Evolutionary conservation across 2,329 filamentous ascomycete species (phyloP).

Genomic region (Fusarium lateritium): DNA sequence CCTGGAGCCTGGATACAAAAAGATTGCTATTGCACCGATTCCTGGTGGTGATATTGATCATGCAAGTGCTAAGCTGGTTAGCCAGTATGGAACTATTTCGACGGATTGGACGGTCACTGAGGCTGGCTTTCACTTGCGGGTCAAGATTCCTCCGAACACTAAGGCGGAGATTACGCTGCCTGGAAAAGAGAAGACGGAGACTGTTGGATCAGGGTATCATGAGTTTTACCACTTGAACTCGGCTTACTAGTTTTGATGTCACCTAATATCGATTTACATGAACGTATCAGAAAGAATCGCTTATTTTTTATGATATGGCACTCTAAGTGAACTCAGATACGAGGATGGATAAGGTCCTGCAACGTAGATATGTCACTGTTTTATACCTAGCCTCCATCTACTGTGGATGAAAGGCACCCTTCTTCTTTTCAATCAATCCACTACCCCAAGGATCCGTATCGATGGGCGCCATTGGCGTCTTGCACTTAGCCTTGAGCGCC

Average conservation of each 20-base stretch:
- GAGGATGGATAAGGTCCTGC: no score
- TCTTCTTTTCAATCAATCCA: conserved; percentile 11
- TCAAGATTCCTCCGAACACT: conserved; percentile 43
- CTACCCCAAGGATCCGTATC: conserved; percentile 18
- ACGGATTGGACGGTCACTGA: conserved; percentile 4
- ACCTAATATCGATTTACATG: no score
- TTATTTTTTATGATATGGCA: no score
- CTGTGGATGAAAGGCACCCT: conserved; percentile 8
- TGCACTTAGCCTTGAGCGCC: conserved; percentile 20
- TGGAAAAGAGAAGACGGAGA: background rate
- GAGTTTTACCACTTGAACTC: conserved; percentile 12
- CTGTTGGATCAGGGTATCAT: conserved; percentile 28
- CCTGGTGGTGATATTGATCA: conserved; percentile 48
- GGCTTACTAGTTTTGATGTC: background rate
- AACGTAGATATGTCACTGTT: no score
- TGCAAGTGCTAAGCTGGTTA: background rate
- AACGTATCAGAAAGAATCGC: no score
- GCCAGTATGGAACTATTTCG: conserved; percentile 3
- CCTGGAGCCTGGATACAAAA: conserved; percentile 59
- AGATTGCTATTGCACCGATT: conserved; percentile 53
- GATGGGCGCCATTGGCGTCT: conserved; percentile 19
- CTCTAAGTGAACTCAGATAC: no score
- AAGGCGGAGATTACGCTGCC: conserved; percentile 32
- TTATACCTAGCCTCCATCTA: background rate
- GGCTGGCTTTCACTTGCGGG: conserved; percentile 43